A percentile compares a stretch with the other conserved stretches of the same genome.
Evolutionary conservation across 1,139 yeast genomes (phyloP).

Genomic region (Zygotorulaspora mrakii): DNA sequence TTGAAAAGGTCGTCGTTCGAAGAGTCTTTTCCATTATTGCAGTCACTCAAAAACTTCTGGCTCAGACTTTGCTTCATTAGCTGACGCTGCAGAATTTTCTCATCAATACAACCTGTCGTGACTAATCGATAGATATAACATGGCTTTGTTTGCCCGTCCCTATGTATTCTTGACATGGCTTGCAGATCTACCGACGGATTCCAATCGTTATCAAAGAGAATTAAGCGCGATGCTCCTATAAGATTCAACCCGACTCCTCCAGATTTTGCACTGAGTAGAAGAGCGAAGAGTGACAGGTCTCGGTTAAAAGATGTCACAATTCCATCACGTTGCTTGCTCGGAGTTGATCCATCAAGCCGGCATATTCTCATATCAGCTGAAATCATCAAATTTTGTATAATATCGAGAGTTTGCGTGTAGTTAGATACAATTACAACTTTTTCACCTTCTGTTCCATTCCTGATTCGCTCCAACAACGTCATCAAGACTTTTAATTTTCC

Average conservation of each 20-base stretch:
- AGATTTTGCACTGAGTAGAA: conserved; percentile 80
- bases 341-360: conserved; percentile 83
- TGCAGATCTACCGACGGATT: conserved; percentile 91
- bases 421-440: conserved; percentile 86
- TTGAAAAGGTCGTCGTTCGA: conserved; percentile 54
- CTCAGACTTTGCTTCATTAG: conserved; percentile 78
- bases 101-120: conserved; percentile 89
- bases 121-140: conserved; percentile 80
- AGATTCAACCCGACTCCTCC: conserved; percentile 94
- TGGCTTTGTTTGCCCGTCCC: conserved; percentile 84
- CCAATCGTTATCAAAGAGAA: conserved; percentile 89
- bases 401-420: conserved; percentile 81
- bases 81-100: conserved; percentile 92
- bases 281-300: conserved; percentile 51
- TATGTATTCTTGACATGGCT: conserved; percentile 92
- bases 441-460: conserved; percentile 45
- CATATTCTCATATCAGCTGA: conserved; percentile 50
- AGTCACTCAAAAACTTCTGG: conserved; percentile 63
- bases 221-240: conserved; percentile 82
- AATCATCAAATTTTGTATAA: conserved; percentile 57
- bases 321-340: conserved; percentile 57
- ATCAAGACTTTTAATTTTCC: conserved; percentile 59
- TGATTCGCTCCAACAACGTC: conserved; percentile 50
- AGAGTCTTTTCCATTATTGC: conserved; percentile 33
- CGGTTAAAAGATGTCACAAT: conserved; percentile 70